These are phyloP conservation scores for Chlamydomonas eustigma DNA, from an alignment of 139 green algal species.

Conservation along the genomic window DNA sequence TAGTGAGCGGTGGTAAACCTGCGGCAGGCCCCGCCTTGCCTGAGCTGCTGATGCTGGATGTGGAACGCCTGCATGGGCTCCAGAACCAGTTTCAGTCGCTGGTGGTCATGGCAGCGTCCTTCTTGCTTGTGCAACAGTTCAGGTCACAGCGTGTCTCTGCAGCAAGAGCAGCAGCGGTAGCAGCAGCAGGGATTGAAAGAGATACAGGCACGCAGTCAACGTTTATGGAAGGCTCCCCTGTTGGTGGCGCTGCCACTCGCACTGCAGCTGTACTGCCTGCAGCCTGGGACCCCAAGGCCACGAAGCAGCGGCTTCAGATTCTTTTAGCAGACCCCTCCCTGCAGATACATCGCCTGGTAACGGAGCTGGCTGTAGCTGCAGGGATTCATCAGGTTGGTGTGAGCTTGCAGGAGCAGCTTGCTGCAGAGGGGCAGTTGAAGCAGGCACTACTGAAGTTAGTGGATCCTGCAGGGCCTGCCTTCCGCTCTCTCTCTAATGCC, in stretches of 20 bases:
- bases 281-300: neutral
- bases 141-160: slow-evolving; percentile 5
- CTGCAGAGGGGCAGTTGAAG: slow-evolving; percentile 2
- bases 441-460: slow-evolving; percentile 21
- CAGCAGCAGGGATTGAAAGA: neutral
- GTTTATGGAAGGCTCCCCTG: neutral
- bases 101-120: slow-evolving; percentile 49
- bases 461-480: slow-evolving; percentile 7
- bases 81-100: slow-evolving; percentile 75
- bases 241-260: neutral
- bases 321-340: slow-evolving; percentile 10
- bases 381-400: neutral
- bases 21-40: slow-evolving; percentile 44
- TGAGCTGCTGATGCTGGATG: slow-evolving; percentile 62
- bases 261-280: neutral
- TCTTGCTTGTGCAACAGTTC: slow-evolving; percentile 48
- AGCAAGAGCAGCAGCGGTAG: neutral
- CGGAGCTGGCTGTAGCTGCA: neutral
- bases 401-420: neutral
- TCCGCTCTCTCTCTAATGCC: neutral
- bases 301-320: slow-evolving; percentile 5
- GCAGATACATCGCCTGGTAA: neutral
- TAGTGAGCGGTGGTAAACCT: slow-evolving; percentile 44
- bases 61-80: slow-evolving; percentile 46
- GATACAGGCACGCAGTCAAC: neutral